Evolutionary conservation across 192 early-diverging fungal genomes (phyloP).

Genomic region (Spizellomyces punctatus): DNA sequence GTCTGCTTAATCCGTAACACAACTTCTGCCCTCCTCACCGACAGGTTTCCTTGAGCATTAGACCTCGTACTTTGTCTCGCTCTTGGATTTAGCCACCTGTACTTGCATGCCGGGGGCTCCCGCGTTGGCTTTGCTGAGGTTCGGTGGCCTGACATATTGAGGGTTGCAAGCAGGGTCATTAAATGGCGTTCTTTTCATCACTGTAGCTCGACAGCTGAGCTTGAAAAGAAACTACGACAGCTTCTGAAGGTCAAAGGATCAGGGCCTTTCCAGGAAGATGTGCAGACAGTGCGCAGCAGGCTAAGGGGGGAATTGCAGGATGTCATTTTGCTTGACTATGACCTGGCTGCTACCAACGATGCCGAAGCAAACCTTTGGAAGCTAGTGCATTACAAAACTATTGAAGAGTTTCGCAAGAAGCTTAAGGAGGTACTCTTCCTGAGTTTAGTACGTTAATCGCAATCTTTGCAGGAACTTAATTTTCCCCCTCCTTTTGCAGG

Average conservation of each 20-base stretch:
- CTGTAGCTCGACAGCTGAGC: slow-evolving; percentile 26
- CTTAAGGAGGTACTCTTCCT: slow-evolving; percentile 19
- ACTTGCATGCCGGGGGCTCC: too few relatives aligned
- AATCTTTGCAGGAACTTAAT: not conserved
- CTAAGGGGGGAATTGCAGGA: slow-evolving; percentile 18
- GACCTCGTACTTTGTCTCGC: too few relatives aligned
- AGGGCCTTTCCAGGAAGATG: slow-evolving; percentile 9
- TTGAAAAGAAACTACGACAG: slow-evolving; percentile 18
- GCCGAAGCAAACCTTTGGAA: slow-evolving; percentile 43
- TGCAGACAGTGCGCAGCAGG: slow-evolving; percentile 7
- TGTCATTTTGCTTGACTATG: slow-evolving; percentile 20
- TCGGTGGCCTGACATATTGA: too few relatives aligned
- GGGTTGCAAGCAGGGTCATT: too few relatives aligned
- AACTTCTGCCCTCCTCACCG: too few relatives aligned
- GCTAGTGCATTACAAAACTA: slow-evolving; percentile 38
- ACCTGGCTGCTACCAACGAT: slow-evolving; percentile 22
- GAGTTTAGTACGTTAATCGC: not conserved
- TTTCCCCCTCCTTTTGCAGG: not conserved
- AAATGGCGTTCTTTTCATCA: too few relatives aligned
- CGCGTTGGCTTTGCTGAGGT: too few relatives aligned
- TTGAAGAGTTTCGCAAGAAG: slow-evolving; percentile 44
- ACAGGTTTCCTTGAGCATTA: too few relatives aligned
- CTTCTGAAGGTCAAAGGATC: not conserved
- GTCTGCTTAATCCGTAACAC: too few relatives aligned
- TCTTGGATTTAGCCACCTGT: too few relatives aligned